A percentile compares a stretch with the other conserved stretches of the same genome.
Conservation (phyloP, 148 eudicot species). For the Rhododendron vialii region DNA sequence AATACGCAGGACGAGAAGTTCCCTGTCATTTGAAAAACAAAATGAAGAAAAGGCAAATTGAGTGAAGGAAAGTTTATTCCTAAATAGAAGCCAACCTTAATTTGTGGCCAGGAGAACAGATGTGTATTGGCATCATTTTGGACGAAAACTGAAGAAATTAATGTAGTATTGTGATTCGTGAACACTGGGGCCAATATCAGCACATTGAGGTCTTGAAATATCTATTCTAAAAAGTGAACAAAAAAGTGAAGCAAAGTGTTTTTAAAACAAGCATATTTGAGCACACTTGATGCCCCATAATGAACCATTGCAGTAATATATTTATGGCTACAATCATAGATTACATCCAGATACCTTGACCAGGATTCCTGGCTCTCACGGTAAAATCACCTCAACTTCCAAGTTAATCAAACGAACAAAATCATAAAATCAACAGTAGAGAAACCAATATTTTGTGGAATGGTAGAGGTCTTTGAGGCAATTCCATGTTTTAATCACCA, state of each 20-base stretch:
- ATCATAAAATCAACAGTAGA: neutral
- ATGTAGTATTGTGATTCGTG: neutral
- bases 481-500: neutral
- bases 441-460: neutral
- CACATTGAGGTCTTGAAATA: neutral
- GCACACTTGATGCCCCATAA: too few relatives aligned
- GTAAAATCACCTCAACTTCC: neutral
- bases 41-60: neutral
- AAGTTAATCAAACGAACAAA: neutral
- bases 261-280: too few relatives aligned
- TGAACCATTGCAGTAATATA: neutral
- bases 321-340: neutral
- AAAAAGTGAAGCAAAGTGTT: too few relatives aligned
- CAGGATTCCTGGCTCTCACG: neutral
- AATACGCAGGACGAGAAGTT: conserved; percentile 86
- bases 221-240: too few relatives aligned
- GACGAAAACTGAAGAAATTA: neutral
- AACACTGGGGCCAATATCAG: neutral
- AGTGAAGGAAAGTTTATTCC: neutral
- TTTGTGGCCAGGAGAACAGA: neutral
- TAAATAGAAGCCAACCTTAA: neutral
- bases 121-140: neutral
- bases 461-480: neutral
- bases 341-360: neutral
- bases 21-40: conserved; percentile 42